Percentiles rank a stretch among this genome's conserved stretches.
These are phyloP conservation scores for Pseudocercospora cruenta DNA, from an alignment of 2,329 filamentous ascomycete species.

Conservation along the genomic window DNA sequence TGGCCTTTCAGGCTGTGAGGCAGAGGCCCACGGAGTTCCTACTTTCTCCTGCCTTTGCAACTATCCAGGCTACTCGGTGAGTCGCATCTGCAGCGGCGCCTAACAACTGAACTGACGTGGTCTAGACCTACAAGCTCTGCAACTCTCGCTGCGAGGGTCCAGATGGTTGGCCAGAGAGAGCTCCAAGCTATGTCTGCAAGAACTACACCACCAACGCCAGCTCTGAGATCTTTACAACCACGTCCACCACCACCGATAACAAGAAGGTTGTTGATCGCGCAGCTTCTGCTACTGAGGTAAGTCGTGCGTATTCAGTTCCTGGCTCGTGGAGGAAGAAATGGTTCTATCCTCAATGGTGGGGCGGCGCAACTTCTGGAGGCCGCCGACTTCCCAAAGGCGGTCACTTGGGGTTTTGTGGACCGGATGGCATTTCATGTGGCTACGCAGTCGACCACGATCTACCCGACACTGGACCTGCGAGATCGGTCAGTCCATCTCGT, in stretches of 20 bases:
- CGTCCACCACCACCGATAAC: not conserved
- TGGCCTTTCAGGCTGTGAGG: not conserved
- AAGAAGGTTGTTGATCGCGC: not conserved
- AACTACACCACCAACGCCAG: not conserved
- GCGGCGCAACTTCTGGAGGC: not conserved
- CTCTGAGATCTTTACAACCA: not conserved
- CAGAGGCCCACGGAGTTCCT: not conserved
- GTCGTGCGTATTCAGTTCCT: not conserved
- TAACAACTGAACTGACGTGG: not conserved
- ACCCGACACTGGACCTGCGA: not conserved
- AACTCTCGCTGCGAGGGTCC: not conserved
- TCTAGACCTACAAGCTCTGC: not conserved
- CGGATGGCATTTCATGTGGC: not conserved
- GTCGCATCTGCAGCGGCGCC: not conserved
- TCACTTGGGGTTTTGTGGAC: not conserved
- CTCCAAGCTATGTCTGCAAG: not conserved
- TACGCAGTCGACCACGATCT: not conserved
- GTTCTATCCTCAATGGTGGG: not conserved
- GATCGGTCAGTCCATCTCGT: not conserved
- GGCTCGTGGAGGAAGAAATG: not conserved
- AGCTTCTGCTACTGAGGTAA: not conserved
- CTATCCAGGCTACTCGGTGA: slow-evolving; percentile 2
- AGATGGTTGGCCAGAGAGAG: not conserved
- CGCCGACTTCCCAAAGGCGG: not conserved
- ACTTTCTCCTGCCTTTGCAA: not conserved